Percentiles rank a stretch among this genome's conserved stretches.
phyloP scores from a whole-genome alignment of 129 eudicot genomes.

The Centaurea solstitialis region DNA sequence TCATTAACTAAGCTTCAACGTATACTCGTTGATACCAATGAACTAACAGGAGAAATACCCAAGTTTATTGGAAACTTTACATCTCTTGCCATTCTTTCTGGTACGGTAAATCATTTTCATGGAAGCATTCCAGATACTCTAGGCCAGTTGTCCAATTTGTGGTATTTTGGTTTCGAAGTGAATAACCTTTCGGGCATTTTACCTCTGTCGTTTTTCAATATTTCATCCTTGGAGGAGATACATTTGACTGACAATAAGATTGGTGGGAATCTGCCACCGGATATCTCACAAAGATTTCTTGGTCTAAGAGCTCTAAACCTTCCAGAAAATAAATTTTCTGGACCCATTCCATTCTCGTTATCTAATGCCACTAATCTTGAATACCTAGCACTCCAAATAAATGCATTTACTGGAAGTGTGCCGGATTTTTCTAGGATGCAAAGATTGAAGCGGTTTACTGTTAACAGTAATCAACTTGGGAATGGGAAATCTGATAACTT shows the following conservation, averaged over 20 bases:
- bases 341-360: conserved; percentile 4
- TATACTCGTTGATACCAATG: neutral
- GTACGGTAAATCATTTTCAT: neutral
- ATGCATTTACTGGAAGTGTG: conserved; percentile 1
- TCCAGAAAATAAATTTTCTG: neutral
- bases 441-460: neutral
- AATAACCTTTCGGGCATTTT: conserved; percentile 19
- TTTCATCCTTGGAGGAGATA: neutral
- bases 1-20: conserved; percentile 12
- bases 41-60: conserved; percentile 15
- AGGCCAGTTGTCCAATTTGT: neutral
- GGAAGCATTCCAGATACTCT: conserved; percentile 6
- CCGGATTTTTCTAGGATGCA: neutral
- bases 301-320: neutral
- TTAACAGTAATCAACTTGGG: neutral
- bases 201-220: neutral
- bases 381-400: neutral
- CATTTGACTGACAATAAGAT: neutral
- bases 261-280: neutral
- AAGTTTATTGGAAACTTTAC: conserved; percentile 20
- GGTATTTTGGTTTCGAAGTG: neutral
- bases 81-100: neutral
- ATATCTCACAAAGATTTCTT: neutral
- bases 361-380: neutral
- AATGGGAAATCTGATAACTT: neutral